Evolutionary conservation across 2,329 filamentous ascomycete species (phyloP).

Genomic region (Geosmithia putterillii): DNA sequence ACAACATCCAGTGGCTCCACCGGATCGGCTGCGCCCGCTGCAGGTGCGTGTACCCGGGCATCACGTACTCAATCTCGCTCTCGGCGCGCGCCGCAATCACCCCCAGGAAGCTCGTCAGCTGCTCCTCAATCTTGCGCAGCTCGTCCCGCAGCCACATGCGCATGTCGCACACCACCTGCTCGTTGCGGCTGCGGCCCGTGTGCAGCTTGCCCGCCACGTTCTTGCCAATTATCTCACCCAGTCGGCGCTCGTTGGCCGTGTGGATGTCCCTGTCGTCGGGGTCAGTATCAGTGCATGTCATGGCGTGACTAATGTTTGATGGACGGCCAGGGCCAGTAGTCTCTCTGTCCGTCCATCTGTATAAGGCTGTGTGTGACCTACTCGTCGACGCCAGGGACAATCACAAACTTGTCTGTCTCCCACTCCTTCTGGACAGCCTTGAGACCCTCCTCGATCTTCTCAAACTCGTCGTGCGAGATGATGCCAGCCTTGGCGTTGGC

Average conservation of each 20-base stretch:
- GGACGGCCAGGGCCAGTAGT: too few relatives aligned
- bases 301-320: too few relatives aligned
- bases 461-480: conserved; percentile 60
- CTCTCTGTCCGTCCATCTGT: too few relatives aligned
- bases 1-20: conserved; percentile 74
- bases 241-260: conserved; percentile 41
- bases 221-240: conserved; percentile 59
- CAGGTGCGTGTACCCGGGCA: conserved; percentile 83
- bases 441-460: conserved; percentile 61
- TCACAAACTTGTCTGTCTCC: conserved; percentile 34
- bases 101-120: conserved; percentile 56
- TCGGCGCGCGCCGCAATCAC: conserved; percentile 60
- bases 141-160: conserved; percentile 72
- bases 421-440: conserved; percentile 42
- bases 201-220: conserved; percentile 61
- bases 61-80: conserved; percentile 61
- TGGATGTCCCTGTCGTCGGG: conserved; percentile 24
- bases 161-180: conserved; percentile 58
- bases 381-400: conserved; percentile 41
- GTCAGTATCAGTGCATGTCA: too few relatives aligned
- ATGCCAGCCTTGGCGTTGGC: conserved; percentile 69
- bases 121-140: conserved; percentile 12
- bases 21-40: conserved; percentile 71
- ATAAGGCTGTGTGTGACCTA: too few relatives aligned
- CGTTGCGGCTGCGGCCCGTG: conserved; percentile 58